Percentiles rank a stretch among this genome's conserved stretches.
These are phyloP conservation scores for Sabuloglossum arenarium DNA, from an alignment of 495 filamentous ascomycete genomes.

Conservation along the genomic window DNA sequence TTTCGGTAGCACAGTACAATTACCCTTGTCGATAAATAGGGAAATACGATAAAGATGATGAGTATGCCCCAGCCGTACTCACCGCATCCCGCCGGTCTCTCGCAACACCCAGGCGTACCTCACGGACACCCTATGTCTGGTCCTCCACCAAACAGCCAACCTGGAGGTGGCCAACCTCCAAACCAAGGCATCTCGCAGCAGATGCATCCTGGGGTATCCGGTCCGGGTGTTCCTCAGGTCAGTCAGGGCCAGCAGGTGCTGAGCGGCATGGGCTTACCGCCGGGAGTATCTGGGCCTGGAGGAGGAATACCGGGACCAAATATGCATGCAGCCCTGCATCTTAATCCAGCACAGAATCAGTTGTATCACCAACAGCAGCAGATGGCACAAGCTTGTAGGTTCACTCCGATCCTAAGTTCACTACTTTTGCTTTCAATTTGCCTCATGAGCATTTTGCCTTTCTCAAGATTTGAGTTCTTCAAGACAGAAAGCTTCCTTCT, in stretches of 20 bases:
- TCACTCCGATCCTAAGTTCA: constrained; percentile 6
- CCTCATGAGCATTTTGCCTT: background rate
- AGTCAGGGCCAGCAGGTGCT: constrained; percentile 60
- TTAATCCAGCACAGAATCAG: constrained; percentile 43
- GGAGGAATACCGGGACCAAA: constrained; percentile 28
- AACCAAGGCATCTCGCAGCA: constrained; percentile 44
- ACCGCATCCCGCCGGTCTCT: constrained; percentile 42
- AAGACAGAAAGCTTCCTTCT: background rate
- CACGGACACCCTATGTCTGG: constrained; percentile 58
- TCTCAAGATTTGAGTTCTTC: too few species aligned
- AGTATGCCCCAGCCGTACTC: constrained; percentile 29
- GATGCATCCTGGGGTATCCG: constrained; percentile 71
- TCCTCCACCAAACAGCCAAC: constrained; percentile 46
- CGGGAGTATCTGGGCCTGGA: constrained; percentile 23
- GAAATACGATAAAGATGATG: constrained; percentile 2
- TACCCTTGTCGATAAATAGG: background rate
- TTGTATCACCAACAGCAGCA: constrained; percentile 20
- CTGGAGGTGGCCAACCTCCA: constrained; percentile 16
- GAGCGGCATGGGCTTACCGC: constrained; percentile 65
- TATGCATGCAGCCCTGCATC: constrained; percentile 61
- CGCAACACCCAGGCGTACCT: constrained; percentile 47
- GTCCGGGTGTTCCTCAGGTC: constrained; percentile 55
- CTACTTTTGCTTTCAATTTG: background rate
- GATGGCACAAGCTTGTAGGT: constrained; percentile 23
- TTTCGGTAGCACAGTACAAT: background rate